Evolutionary conservation across 2,329 filamentous ascomycete genomes (phyloP).

Genomic region (Colletotrichum aenigma): DNA sequence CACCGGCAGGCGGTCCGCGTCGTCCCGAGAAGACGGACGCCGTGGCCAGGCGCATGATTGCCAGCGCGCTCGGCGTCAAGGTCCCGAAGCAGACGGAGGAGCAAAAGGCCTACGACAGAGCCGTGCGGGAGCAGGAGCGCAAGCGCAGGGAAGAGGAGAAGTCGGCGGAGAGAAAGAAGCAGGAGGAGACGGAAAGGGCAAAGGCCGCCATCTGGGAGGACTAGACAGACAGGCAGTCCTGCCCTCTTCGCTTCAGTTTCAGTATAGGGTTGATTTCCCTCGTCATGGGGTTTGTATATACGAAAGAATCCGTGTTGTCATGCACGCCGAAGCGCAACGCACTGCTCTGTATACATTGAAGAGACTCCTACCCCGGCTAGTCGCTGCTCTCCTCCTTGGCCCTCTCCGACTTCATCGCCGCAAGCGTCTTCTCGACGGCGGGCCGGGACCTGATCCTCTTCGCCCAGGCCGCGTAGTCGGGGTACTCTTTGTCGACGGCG

Average conservation of each 20-base stretch:
- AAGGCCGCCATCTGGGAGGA: constrained; percentile 89
- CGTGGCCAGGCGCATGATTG: constrained; percentile 88
- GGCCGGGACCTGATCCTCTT: constrained; percentile 34
- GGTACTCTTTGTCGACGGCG: constrained; percentile 35
- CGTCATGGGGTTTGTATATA: neutral
- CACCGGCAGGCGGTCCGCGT: constrained; percentile 25
- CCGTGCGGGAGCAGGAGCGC: constrained; percentile 83
- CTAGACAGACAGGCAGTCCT: constrained; percentile 33
- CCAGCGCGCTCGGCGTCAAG: constrained; percentile 81
- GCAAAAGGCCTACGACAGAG: constrained; percentile 83
- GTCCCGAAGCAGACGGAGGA: constrained; percentile 85
- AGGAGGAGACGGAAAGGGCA: constrained; percentile 73
- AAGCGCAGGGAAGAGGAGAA: constrained; percentile 76
- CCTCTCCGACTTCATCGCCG: neutral
- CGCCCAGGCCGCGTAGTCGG: constrained; percentile 38
- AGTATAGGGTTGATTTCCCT: neutral
- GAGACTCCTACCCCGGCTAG: neutral
- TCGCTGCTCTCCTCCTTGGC: neutral
- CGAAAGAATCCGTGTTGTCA: neutral
- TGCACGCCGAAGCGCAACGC: neutral
- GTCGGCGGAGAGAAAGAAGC: constrained; percentile 63
- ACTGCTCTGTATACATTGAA: neutral
- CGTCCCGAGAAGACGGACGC: constrained; percentile 93
- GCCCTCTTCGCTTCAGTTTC: neutral
- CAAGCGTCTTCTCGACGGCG: constrained; percentile 28